Conservation (phyloP, 225 moss, liverwort and hornwort genomes). For the Physcomitrellopsis africana region DNA sequence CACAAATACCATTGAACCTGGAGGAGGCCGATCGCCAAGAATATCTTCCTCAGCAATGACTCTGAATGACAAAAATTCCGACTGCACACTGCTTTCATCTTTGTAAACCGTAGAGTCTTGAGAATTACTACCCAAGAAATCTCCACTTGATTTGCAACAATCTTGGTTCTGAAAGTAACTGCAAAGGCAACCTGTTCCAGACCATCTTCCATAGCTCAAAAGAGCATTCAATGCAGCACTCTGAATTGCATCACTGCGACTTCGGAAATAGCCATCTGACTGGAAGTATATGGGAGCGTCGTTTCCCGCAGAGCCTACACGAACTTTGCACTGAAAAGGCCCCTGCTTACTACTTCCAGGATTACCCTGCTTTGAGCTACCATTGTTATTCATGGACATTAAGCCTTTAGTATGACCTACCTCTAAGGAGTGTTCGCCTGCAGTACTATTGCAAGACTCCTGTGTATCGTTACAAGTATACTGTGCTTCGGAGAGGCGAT, state of each 20-base stretch:
- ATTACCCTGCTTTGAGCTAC: slow-evolving; percentile 28
- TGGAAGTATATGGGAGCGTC: slow-evolving; percentile 35
- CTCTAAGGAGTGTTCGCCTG: slow-evolving; percentile 22
- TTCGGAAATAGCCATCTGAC: slow-evolving; percentile 78
- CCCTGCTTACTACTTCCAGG: slow-evolving; percentile 53
- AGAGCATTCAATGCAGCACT: slow-evolving; percentile 81
- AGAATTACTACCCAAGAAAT: slow-evolving; percentile 25
- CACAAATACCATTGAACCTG: slow-evolving; percentile 75
- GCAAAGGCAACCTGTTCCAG: slow-evolving; percentile 54
- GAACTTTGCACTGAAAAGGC: slow-evolving; percentile 66
- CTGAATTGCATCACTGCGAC: slow-evolving; percentile 83
- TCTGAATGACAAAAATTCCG: slow-evolving; percentile 25
- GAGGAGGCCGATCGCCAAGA: slow-evolving; percentile 61
- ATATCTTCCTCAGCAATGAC: slow-evolving; percentile 45
- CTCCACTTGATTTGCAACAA: slow-evolving; percentile 37
- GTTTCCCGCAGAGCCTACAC: slow-evolving; percentile 53
- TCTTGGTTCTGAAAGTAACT: slow-evolving; percentile 42
- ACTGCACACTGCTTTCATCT: slow-evolving; percentile 39
- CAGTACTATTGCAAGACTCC: slow-evolving; percentile 28
- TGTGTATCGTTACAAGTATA: slow-evolving; percentile 55
- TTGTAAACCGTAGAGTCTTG: slow-evolving; percentile 35
- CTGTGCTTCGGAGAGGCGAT: slow-evolving; percentile 78
- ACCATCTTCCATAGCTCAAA: slow-evolving; percentile 66
- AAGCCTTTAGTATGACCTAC: slow-evolving; percentile 19
- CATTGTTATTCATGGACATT: slow-evolving; percentile 21